phyloP scores from a whole-genome alignment of 2,329 filamentous ascomycete genomes.

The Fusarium buharicum region DNA sequence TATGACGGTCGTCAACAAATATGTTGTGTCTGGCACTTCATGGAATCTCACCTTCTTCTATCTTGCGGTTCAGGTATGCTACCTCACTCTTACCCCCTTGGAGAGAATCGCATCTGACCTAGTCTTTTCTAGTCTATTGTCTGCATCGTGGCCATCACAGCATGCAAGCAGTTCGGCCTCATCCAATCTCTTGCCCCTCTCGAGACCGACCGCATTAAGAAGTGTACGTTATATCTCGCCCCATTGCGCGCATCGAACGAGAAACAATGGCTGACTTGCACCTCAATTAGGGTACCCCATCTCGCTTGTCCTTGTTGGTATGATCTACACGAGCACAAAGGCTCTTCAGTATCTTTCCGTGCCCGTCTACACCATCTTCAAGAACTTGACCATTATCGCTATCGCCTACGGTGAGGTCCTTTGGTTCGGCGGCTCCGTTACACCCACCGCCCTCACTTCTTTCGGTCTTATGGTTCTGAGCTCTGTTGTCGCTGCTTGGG shows the following conservation, averaged over 20 bases:
- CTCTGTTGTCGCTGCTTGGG: slow-evolving; percentile 95
- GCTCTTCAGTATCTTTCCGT: slow-evolving; percentile 96
- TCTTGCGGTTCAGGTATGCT: slow-evolving; percentile 85
- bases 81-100: slow-evolving; percentile 6
- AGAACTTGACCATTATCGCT: slow-evolving; percentile 98
- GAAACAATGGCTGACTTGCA: slow-evolving; percentile 1
- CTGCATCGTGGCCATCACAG: slow-evolving; percentile 84
- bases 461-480: slow-evolving; percentile 97
- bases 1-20: slow-evolving; percentile 99
- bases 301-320: slow-evolving; percentile 92
- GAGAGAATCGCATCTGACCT: slow-evolving; percentile 4
- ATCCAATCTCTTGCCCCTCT: slow-evolving; percentile 86
- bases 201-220: slow-evolving; percentile 87
- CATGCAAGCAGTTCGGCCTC: slow-evolving; percentile 81
- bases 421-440: slow-evolving; percentile 96
- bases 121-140: slow-evolving; percentile 76
- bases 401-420: slow-evolving; percentile 98
- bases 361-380: slow-evolving; percentile 99
- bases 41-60: slow-evolving; percentile 99
- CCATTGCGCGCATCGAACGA: not conserved
- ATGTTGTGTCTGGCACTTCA: slow-evolving; percentile 86
- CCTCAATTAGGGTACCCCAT: slow-evolving; percentile 86
- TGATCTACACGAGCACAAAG: slow-evolving; percentile 99
- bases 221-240: slow-evolving; percentile 70
- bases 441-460: slow-evolving; percentile 85